Evolutionary conservation across 805 yeast genomes (phyloP), one percentile per base, ranked within the genome.

Genomic region (Kuraishia piskuri): DNA sequence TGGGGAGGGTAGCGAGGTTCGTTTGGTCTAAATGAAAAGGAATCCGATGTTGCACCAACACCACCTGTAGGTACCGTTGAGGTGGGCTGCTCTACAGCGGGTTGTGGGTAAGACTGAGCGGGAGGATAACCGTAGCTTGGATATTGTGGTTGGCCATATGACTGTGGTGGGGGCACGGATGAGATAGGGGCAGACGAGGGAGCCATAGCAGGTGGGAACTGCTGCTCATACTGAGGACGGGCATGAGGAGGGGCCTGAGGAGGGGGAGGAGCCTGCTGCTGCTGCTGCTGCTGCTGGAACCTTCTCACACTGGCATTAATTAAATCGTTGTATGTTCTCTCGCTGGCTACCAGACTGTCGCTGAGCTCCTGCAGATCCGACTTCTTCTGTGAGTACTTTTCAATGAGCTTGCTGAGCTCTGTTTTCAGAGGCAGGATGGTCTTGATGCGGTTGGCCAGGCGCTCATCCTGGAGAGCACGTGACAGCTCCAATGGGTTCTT

Each of bases 281-380:
- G 49, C 25, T 47, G 49, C 24, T 47, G 25, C 31, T 47, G 49
- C 31, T 47, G 49, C 31, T 47, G 47, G 21, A 53, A 58, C 36
- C 57, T 56, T 52, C 63, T 54, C 55, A 54, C 63, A n/a, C 73
- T 72, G 22, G 76, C 74, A 59, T 86, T 88, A 70, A 87, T 75
- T 51, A 90, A 68, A 49, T 79, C 78, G 61, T 88, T 88, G 66
- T 90, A 94, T 9, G 78, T 69, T 46, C 78, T 74, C 52, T 87
- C 80, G 19, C 96, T 94, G 50, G 75, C 74, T 54, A 80, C 80
- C 53, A 92, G 76, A 57, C 88, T 86, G 56, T 79, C 78, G 61
- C 89, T 86, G 60, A 92, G 73, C 21, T 80, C 80, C 56, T 83
- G 72, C 55, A 92, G 71, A 57, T 92, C 97, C 59, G 90, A 88